Conservation (phyloP, 2,329 filamentous ascomycete genomes). For the Scedosporium aurantiacum region DNA sequence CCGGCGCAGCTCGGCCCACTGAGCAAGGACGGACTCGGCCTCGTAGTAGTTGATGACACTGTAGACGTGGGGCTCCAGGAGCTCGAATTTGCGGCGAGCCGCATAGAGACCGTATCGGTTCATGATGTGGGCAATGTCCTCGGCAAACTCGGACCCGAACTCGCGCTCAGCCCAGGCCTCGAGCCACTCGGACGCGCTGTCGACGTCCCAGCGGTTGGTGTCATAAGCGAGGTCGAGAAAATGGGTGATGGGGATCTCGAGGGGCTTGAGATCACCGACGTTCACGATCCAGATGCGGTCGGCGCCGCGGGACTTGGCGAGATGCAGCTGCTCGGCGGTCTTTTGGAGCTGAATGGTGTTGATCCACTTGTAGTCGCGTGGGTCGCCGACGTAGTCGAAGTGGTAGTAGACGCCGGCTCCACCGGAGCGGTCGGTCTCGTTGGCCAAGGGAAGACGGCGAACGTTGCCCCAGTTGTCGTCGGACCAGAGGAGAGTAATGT, state of each 20-base stretch:
- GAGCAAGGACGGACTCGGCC: slow-evolving; percentile 37
- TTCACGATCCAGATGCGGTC: slow-evolving; percentile 57
- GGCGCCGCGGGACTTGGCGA: slow-evolving; percentile 47
- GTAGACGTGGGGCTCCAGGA: slow-evolving; percentile 46
- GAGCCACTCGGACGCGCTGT: slow-evolving; percentile 46
- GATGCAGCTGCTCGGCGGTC: slow-evolving; percentile 47
- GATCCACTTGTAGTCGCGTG: slow-evolving; percentile 46
- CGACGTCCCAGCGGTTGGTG: slow-evolving; percentile 41
- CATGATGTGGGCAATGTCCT: slow-evolving; percentile 41
- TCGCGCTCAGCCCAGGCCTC: slow-evolving; percentile 44
- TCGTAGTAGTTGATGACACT: slow-evolving; percentile 52
- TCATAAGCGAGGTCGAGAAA: slow-evolving; percentile 61
- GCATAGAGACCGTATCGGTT: slow-evolving; percentile 29
- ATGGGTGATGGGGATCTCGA: slow-evolving; percentile 54
- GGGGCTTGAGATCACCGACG: slow-evolving; percentile 54
- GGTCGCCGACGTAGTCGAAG: slow-evolving; percentile 40
- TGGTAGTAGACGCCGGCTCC: slow-evolving; percentile 58
- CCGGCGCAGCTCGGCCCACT: slow-evolving; percentile 35
- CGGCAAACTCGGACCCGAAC: slow-evolving; percentile 38
- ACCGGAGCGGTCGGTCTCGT: slow-evolving; percentile 47
- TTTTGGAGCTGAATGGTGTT: slow-evolving; percentile 53
- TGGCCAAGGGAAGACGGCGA: slow-evolving; percentile 45
- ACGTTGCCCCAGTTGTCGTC: slow-evolving; percentile 63
- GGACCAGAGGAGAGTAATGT: slow-evolving; percentile 57
- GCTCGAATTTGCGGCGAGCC: slow-evolving; percentile 33